phyloP scores from a whole-genome alignment of 2,329 filamentous ascomycete genomes.

The Basipetospora chlamydospora region DNA sequence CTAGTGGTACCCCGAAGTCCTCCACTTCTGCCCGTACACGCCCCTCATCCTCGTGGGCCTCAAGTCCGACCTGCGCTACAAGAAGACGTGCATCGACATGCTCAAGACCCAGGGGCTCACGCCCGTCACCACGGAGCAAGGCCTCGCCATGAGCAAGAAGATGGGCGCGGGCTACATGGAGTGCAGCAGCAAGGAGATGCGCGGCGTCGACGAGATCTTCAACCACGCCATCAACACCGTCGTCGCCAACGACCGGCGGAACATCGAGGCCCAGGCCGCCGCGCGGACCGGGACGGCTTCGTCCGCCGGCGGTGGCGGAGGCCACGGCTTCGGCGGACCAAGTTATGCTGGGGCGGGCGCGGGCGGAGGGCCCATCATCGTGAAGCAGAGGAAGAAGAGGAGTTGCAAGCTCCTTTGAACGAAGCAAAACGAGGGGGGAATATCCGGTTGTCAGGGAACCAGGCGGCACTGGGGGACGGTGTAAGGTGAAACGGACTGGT shows the following conservation, averaged over 20 bases:
- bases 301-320: slow-evolving; percentile 19
- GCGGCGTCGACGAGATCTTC: slow-evolving; percentile 92
- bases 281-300: too few species aligned
- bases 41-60: slow-evolving; percentile 90
- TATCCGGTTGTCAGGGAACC: too few species aligned
- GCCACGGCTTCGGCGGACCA: slow-evolving; percentile 1
- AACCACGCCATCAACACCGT: slow-evolving; percentile 81
- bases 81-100: slow-evolving; percentile 94
- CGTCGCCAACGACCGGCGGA: slow-evolving; percentile 63
- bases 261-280: slow-evolving; percentile 34
- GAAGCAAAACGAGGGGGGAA: slow-evolving; percentile 7
- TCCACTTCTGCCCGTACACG: slow-evolving; percentile 97
- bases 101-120: slow-evolving; percentile 96
- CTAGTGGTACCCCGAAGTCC: slow-evolving; percentile 97
- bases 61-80: slow-evolving; percentile 90
- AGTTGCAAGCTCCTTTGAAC: slow-evolving; percentile 64
- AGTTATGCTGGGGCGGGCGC: neutral
- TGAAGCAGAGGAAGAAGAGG: slow-evolving; percentile 48
- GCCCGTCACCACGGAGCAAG: slow-evolving; percentile 84
- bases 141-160: slow-evolving; percentile 71
- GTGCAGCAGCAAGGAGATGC: slow-evolving; percentile 96
- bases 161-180: slow-evolving; percentile 97
- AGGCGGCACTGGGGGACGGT: too few species aligned
- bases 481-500: too few species aligned
- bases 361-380: slow-evolving; percentile 18